Evolutionary conservation across 306 rosid species (phyloP).

Genomic region (Oxytropis ochrocephala): DNA sequence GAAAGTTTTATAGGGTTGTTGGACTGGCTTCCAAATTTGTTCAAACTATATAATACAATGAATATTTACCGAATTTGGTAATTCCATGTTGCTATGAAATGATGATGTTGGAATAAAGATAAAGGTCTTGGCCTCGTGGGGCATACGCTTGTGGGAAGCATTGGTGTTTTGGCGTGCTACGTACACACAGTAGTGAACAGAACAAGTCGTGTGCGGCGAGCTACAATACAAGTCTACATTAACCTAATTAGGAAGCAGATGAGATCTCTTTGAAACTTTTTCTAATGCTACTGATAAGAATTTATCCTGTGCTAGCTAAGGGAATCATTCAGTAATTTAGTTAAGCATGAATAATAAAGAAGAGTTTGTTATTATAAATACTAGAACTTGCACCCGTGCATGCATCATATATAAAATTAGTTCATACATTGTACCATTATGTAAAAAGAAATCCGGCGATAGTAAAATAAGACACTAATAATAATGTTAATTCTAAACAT

Average conservation of each 20-base stretch:
- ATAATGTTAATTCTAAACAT: no score
- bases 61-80: not conserved
- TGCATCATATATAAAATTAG: no score
- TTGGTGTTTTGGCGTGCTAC: not conserved
- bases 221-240: no score
- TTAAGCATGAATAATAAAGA: not conserved
- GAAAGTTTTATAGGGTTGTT: not conserved
- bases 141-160: not conserved
- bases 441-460: no score
- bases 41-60: not conserved
- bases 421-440: no score
- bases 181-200: not conserved
- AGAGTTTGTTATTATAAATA: not conserved
- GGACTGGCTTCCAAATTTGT: not conserved
- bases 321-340: not conserved
- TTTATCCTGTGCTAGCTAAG: not conserved
- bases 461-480: no score
- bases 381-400: no score
- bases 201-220: slow-evolving; percentile 15
- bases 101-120: no score
- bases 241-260: not conserved
- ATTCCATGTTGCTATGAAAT: not conserved
- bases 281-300: not conserved
- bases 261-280: not conserved
- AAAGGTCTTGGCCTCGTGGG: no score